Evolutionary conservation across 1,284 basidiomycete species (phyloP).

Genomic region (Xerocomus subilludens): DNA sequence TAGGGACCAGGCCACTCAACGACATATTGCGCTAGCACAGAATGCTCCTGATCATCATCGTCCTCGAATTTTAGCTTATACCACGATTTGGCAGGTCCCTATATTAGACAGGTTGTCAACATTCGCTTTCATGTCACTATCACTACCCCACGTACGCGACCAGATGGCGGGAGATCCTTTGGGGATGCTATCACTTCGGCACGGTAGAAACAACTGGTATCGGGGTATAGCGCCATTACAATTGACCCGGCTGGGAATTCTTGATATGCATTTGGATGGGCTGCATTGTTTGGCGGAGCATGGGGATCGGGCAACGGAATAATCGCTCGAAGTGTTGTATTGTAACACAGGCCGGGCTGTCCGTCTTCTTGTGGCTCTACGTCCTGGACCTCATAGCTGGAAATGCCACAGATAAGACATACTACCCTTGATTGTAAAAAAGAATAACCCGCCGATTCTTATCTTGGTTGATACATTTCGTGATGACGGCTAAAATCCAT

Average conservation of each 20-base stretch:
- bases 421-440: conserved; percentile 8
- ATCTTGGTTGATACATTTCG: conserved; percentile 72
- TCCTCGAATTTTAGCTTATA: conserved; percentile 87
- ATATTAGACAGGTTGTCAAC: conserved; percentile 20
- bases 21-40: conserved; percentile 76
- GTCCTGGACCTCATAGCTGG: conserved; percentile 84
- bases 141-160: conserved; percentile 59
- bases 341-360: conserved; percentile 75
- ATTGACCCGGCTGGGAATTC: conserved; percentile 76
- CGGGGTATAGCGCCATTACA: conserved; percentile 84
- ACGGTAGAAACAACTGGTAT: conserved; percentile 87
- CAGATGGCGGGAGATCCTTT: conserved; percentile 62
- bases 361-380: conserved; percentile 82
- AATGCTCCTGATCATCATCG: conserved; percentile 81
- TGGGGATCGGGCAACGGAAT: conserved; percentile 80
- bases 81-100: conserved; percentile 60
- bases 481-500: conserved; percentile 84
- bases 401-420: conserved; percentile 26
- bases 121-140: conserved; percentile 8
- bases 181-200: conserved; percentile 80
- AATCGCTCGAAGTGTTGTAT: conserved; percentile 72
- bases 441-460: conserved; percentile 64
- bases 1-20: conserved; percentile 74
- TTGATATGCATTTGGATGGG: conserved; percentile 75
- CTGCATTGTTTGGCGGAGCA: conserved; percentile 65